Base-by-base conservation (phyloP, 495 filamentous ascomycete genomes). In the Trichoderma virens region DNA sequence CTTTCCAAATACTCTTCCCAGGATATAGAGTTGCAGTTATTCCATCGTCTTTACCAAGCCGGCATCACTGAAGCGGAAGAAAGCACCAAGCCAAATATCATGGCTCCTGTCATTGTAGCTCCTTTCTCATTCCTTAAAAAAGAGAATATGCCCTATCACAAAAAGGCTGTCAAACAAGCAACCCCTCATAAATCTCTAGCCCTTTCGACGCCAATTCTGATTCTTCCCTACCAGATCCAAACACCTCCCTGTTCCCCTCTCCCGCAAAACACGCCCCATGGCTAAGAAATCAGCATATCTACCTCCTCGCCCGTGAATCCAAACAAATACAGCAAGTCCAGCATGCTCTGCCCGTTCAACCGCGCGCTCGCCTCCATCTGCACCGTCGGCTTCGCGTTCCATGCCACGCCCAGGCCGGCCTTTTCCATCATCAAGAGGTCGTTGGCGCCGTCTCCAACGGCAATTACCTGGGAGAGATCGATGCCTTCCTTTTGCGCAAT, bases 361-460 rank as follows among this genome's bases (percentile, higher is more conserved):
- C 91, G 82, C 31, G 90, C 88, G 6, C 86, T 86, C 2, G 94
- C 93, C 70, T 90, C 87, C 71, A 88, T 82, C 78, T 98, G 94
- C 64, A 98, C 94, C 67, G 84, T 85, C 61, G 88, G 88, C 79
- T 98, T 98, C 28, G 94, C 94, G 73, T 92, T 90, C 84, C 92
- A 96, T 16, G 94, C 94, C 43, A 98, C 86, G 5, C 94, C 94
- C 64, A 97, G 75, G 5, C 93, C 94, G 20, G 94, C 93, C 60
- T 85, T 85, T 31, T 83, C 81, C 76, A 98, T 90, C 94, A 98
- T 98, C 47, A 89, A 80, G 41, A 98, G 78, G 70, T 98, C 94
- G 70, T 98, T 98, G 43, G 94, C 93, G 28, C 94, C 94, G 70
- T 98, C 94, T 14, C 94, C 94, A 1, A 97, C 88, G 11, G 91